A percentile compares a stretch with the other conserved stretches of the same genome.
Evolutionary conservation across 1,284 basidiomycete species (phyloP).

Genomic region (Puccinia brachypodii): DNA sequence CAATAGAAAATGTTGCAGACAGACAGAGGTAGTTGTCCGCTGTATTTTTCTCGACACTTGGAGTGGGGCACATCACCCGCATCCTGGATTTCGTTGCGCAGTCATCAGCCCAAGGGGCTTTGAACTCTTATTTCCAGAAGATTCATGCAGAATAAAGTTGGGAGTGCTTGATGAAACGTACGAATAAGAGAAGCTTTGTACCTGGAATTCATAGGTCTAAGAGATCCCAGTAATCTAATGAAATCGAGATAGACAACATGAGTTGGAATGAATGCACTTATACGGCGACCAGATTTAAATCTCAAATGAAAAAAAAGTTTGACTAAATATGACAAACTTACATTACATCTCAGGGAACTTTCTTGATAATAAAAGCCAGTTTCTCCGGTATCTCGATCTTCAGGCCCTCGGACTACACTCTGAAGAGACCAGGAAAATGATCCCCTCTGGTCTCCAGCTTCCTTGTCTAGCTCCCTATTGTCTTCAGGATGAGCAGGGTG

Average conservation of each 20-base stretch:
- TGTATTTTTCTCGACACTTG: slow-evolving; percentile 16
- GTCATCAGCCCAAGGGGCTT: not conserved
- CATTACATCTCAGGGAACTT: slow-evolving; percentile 22
- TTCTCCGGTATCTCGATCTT: slow-evolving; percentile 24
- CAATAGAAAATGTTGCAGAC: not conserved
- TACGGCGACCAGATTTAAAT: too few species aligned
- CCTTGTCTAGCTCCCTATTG: not conserved
- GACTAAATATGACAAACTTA: too few species aligned
- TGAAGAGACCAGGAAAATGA: slow-evolving; percentile 24
- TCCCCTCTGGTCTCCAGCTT: slow-evolving; percentile 1
- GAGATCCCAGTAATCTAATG: slow-evolving; percentile 23
- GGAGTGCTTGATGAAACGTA: slow-evolving; percentile 1
- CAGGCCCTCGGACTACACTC: slow-evolving; percentile 11
- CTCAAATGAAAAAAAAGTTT: too few species aligned
- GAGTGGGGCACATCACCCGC: slow-evolving; percentile 21
- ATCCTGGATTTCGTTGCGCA: not conserved
- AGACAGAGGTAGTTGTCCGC: slow-evolving; percentile 20
- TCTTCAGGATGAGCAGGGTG: not conserved
- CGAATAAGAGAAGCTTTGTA: slow-evolving; percentile 35
- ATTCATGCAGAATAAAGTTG: too few species aligned
- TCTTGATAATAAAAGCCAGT: slow-evolving; percentile 30
- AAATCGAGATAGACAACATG: not conserved
- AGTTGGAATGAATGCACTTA: not conserved
- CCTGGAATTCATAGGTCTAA: slow-evolving; percentile 15
- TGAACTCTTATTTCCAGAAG: not conserved